Evolutionary conservation across 2,329 filamentous ascomycete species (phyloP), one percentile per base, ranked within the genome.

Genomic region (Aureobasidium sp.): DNA sequence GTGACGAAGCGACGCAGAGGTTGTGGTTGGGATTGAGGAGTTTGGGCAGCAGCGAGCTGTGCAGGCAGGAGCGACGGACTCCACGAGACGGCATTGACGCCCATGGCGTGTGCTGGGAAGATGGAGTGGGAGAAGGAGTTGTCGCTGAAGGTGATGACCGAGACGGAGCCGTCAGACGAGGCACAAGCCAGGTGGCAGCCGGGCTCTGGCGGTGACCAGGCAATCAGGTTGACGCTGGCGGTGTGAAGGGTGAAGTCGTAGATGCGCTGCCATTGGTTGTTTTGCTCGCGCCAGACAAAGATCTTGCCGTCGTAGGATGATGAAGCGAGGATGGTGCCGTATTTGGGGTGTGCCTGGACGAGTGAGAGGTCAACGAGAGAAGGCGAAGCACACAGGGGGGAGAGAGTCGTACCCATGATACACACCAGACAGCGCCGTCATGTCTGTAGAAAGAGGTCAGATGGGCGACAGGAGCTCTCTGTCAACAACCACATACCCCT

Each of bases 221-320:
- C 86, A 53, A 99, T 90, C 69, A 95, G 89, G 79, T 99, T 99
- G 69, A 99, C 94, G 55, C 88, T 94, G 53, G 93, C 93, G 74
- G 93, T 95, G 84, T 97, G 93, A 59, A 93, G 83, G 64, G 89
- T 87, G 72, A 95, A 95, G 70, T 95, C 90, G 78, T 94, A 95
- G 74, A 96, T 90, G 72, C 88, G 86, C 70, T 91, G 88, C 78
- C 78, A 80, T 62, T 72, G 69, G 62, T 67, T 65, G 64, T 67
- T 69, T 74, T 92, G 87, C 77, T 99, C 94, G 74, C 92, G 90
- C 91, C 93, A 99, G 81, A 99, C 95, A 74, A 97, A 86, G 66
- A 99, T 93, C 76, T 96, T 96, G 75, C 93, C 94, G 75, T 99
- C 94, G 78, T 96, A 99, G 66, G 89, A 90, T 55, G 91, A 90